These are phyloP conservation scores for Asclepias syriaca DNA, from an alignment of 257 asterid genomes.

Conservation along the genomic window DNA sequence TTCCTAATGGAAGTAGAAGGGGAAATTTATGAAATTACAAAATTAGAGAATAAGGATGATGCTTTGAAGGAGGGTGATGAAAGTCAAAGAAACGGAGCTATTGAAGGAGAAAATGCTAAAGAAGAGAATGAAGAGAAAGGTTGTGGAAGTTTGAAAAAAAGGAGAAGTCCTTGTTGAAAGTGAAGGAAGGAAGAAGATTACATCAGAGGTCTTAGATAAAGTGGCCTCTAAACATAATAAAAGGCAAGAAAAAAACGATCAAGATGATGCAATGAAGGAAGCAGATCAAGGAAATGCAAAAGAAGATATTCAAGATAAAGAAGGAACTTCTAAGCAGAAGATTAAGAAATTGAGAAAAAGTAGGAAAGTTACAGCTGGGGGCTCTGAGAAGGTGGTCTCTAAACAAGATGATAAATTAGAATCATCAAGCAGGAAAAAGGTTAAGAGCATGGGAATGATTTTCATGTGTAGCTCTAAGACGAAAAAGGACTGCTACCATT, in stretches of 20 bases:
- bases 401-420: conserved; percentile 36
- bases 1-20: background rate
- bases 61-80: background rate
- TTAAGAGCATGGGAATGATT: conserved; percentile 84
- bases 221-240: background rate
- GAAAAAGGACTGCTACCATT: conserved; percentile 66
- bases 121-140: conserved; percentile 6
- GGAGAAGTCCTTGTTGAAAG: background rate
- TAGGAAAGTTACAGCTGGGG: conserved; percentile 21
- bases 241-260: background rate
- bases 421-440: conserved; percentile 46
- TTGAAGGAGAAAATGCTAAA: background rate
- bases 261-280: conserved; percentile 1
- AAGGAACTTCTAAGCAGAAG: conserved; percentile 35
- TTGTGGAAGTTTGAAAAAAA: conserved; percentile 1
- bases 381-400: conserved; percentile 31
- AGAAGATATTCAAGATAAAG: conserved; percentile 28
- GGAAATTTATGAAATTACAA: background rate
- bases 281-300: conserved; percentile 18
- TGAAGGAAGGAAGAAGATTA: background rate
- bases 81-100: background rate
- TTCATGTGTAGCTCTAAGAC: conserved; percentile 92
- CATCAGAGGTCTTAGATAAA: background rate
- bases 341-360: conserved; percentile 25
- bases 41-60: background rate